A percentile compares a stretch with the other conserved stretches of the same genome.
These are phyloP conservation scores for Debaryomycetaceae sp. DNA, from an alignment of 1,139 yeast genomes.

Conservation along the genomic window DNA sequence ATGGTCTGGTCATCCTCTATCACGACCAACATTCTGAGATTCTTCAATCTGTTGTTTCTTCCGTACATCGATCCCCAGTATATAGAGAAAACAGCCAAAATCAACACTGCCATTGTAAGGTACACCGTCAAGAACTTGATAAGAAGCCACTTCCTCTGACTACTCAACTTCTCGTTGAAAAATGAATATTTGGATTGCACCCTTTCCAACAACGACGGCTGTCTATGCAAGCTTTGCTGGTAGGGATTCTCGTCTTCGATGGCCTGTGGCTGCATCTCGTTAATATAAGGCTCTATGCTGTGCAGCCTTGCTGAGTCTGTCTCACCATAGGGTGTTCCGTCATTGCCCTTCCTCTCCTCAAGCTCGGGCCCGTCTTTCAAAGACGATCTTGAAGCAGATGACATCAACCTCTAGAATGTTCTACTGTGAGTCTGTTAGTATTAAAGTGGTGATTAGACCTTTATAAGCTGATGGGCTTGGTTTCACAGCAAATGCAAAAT, in stretches of 20 bases:
- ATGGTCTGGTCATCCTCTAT: constrained; percentile 31
- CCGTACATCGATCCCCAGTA: constrained; percentile 45
- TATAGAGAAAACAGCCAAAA: constrained; percentile 33
- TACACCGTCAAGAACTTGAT: constrained; percentile 16
- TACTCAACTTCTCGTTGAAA: constrained; percentile 22
- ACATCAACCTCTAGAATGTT: background rate
- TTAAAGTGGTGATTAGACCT: too few relatives aligned
- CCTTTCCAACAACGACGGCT: constrained; percentile 13
- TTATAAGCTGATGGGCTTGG: too few relatives aligned
- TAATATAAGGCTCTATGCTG: background rate
- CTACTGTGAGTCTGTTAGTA: too few relatives aligned
- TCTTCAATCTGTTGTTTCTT: constrained; percentile 23
- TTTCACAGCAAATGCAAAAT: too few relatives aligned
- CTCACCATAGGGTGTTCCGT: background rate
- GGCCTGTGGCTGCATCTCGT: background rate
- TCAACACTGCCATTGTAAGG: constrained; percentile 23
- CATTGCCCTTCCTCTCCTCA: background rate
- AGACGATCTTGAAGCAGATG: background rate
- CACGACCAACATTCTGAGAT: constrained; percentile 39
- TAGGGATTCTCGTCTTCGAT: background rate
- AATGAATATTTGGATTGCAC: constrained; percentile 18
- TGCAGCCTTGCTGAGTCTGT: background rate
- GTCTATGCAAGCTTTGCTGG: background rate
- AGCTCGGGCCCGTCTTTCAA: background rate
- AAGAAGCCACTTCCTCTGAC: constrained; percentile 17